Base-by-base conservation (phyloP, 1,284 basidiomycete species). In the Puccinia coronata region DNA sequence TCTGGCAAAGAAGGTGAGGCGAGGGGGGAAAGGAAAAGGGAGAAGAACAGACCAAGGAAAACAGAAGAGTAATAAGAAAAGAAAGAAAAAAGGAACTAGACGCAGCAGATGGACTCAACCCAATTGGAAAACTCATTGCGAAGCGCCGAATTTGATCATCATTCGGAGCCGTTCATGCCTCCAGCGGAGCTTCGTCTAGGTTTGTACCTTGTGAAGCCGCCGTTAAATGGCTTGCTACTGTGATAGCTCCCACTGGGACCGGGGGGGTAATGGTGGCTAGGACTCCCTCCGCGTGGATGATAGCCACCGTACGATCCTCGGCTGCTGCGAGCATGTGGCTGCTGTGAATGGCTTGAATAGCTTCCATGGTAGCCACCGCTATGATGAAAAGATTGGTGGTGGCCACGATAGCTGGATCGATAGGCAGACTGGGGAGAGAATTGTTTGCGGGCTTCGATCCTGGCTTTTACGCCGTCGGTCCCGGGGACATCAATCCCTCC, bases 401-500 rank as follows among this genome's bases (percentile, higher is more conserved):
- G 71, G 16, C 67, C 67, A 16, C 67, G 67, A 25, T 73, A 73
- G 34, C n/a, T 73, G 36, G 49, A 34, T 73, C 71, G 71, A 73
- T 73, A 55, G 20, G 47, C 36, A 25, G 71, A 73, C 9, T 57
- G 71, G 25, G 71, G 71, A 11, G 71, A 73, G 53, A 53, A 73
- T 55, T 73, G 71, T 57, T 57, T 55, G 8, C 71, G 43, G 51
- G 71, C 71, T 36, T 73, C 71, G 31, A 73, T 23, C n/a, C 71
- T 34, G 20, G 53, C 71, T 55, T 73, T 73, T 12, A 73, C 25
- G 0, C 71, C 71, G 14, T 73, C 71, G 6, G 43, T 53, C 14
- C 71, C 71, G 11, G 71, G 71, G 2, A 73, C 71, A 36, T 73
- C 71, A 16, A 73, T 51, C 16, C 71, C 71, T 39, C 71, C 71